Evolutionary conservation across 768 basidiomycete genomes (phyloP).

Genomic region (Panaeolus cyanescens): DNA sequence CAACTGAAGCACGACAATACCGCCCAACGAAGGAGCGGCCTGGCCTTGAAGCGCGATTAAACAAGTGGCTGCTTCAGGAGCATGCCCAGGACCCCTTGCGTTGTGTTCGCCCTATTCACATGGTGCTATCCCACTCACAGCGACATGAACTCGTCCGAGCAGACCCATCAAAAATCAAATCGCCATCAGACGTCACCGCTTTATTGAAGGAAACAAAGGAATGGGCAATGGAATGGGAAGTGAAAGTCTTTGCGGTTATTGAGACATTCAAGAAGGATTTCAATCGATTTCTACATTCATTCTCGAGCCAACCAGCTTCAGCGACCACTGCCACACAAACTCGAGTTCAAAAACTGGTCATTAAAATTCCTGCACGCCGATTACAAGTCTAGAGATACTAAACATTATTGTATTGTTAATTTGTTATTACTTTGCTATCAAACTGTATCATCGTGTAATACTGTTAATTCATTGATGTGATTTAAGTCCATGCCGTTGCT

Average conservation of each 20-base stretch:
- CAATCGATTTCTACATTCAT: too few relatives aligned
- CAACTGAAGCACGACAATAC: conserved; percentile 2
- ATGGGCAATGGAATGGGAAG: conserved; percentile 24
- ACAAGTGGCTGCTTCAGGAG: conserved; percentile 17
- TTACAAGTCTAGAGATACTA: too few relatives aligned
- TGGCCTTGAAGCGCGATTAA: conserved; percentile 12
- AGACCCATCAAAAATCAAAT: conserved; percentile 4
- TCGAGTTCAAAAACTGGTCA: background rate
- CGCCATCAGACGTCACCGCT: conserved; percentile 5
- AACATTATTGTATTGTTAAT: too few relatives aligned
- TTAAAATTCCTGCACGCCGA: background rate
- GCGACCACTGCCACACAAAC: background rate
- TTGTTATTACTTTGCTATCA: too few relatives aligned
- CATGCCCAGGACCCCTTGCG: conserved; percentile 8
- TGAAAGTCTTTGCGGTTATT: conserved; percentile 9
- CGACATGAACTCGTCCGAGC: conserved; percentile 13
- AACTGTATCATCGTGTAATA: conserved; percentile 3
- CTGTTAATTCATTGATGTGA: too few relatives aligned
- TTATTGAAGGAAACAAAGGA: conserved; percentile 19
- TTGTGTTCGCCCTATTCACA: conserved; percentile 12
- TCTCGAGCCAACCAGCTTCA: background rate
- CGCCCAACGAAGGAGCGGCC: conserved; percentile 14
- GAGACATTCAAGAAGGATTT: conserved; percentile 8
- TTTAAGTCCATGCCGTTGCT: background rate
- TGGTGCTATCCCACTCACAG: conserved; percentile 16